phyloP scores from a whole-genome alignment of 2,329 filamentous ascomycete species.

The Xylariales sp. region DNA sequence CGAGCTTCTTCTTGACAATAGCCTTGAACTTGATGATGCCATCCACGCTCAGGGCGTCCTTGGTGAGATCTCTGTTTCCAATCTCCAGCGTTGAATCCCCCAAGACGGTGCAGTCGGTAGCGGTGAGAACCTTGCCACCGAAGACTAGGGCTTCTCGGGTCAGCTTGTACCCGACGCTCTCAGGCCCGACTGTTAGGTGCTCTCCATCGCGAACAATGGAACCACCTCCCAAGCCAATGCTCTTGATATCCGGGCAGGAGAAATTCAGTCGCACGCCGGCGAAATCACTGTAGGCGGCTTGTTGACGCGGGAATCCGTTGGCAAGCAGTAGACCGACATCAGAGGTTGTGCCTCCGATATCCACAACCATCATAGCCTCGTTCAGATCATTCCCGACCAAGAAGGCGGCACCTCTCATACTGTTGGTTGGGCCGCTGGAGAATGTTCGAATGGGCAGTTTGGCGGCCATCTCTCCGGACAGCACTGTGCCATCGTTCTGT shows the following conservation, averaged over 20 bases:
- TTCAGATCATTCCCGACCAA: slow-evolving; percentile 33
- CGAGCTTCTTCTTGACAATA: slow-evolving; percentile 20
- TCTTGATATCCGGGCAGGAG: slow-evolving; percentile 52
- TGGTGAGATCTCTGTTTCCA: slow-evolving; percentile 30
- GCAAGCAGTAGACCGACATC: slow-evolving; percentile 58
- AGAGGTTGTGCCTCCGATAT: slow-evolving; percentile 63
- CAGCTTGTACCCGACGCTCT: slow-evolving; percentile 58
- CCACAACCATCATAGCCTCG: slow-evolving; percentile 53
- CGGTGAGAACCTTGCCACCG: slow-evolving; percentile 50
- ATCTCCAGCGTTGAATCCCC: slow-evolving; percentile 28
- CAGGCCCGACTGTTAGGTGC: slow-evolving; percentile 49
- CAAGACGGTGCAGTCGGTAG: slow-evolving; percentile 50
- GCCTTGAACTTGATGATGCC: slow-evolving; percentile 17
- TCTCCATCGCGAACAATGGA: slow-evolving; percentile 44
- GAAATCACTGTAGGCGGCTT: slow-evolving; percentile 57
- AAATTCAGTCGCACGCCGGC: slow-evolving; percentile 61
- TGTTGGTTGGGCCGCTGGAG: slow-evolving; percentile 60
- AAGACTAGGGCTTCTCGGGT: slow-evolving; percentile 51
- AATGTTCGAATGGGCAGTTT: slow-evolving; percentile 58
- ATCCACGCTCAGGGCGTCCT: slow-evolving; percentile 17
- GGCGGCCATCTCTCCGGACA: slow-evolving; percentile 48
- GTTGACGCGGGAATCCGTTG: slow-evolving; percentile 60
- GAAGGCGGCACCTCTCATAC: slow-evolving; percentile 59
- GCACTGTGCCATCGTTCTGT: slow-evolving; percentile 60
- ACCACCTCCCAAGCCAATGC: slow-evolving; percentile 55